Base-by-base conservation (phyloP, 352 stramenopile genomes). In the Phytopythium mirpurense region DNA sequence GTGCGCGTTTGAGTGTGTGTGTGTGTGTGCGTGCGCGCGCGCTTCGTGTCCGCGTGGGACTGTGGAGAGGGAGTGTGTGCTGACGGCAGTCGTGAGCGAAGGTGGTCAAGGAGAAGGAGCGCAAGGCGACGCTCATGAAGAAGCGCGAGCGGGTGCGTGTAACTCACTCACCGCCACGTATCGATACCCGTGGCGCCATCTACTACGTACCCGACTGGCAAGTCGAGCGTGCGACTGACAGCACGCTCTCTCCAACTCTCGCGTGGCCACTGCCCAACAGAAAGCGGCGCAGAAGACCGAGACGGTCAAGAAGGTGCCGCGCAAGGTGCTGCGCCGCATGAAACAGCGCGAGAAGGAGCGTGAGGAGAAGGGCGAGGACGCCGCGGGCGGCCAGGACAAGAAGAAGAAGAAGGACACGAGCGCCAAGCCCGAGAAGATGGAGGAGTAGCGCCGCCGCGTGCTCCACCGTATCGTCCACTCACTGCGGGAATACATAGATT, bases 291-390 rank as follows among this genome's bases (percentile, higher is more conserved):
- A 70, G 21, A 86, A 85, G 57, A 78, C 73, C 52, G 63, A 77
- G 55, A 84, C 67, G 40, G 70, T 78, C 42, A 90, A 88, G 67
- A 90, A 88, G 54, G 74, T 90, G 32, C 85, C 79, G 27, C 77
- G 51, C 58, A 90, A 90, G 51, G 79, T 90, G 54, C 48, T 83
- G 60, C 65, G 78, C 41, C 70, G 79, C 48, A 90, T 88, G 65
- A 68, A 76, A 45, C 56, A 68, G 27, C 74, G 78, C 24, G 63
- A 86, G 60, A 53, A 71, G 56, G 79, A 88, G 50, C 77, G 83
- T 57, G 71, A 86, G 34, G 63, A 62, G 27, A 68, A 74, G 34
- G 70, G 68, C 11, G 75, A 86, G 27, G 38, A 65, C 21, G n/a
- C n/a, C n/a, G 48, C 16, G 32, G 32, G 2, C 32, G 32, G 11